Conservation (phyloP, 2,329 filamentous ascomycete species). For the Pestalotiopsis sp. region DNA sequence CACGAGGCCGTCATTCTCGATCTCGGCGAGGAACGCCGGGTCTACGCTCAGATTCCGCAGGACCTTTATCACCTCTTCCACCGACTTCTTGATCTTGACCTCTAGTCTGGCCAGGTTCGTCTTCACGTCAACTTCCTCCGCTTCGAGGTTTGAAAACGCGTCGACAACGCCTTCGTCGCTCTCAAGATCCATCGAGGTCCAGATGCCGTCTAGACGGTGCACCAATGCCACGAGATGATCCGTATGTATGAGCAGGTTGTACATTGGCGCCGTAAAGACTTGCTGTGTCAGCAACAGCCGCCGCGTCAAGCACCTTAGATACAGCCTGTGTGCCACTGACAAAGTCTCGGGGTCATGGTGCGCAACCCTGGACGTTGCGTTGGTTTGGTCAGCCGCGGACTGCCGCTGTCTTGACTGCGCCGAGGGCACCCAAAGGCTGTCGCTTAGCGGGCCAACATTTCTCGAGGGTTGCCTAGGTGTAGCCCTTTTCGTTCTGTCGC, state of each 20-base stretch:
- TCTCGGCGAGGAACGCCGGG: constrained; percentile 45
- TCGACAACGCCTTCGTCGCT: constrained; percentile 81
- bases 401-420: neutral
- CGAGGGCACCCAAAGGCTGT: constrained; percentile 15
- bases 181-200: constrained; percentile 79
- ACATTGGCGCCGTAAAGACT: constrained; percentile 66
- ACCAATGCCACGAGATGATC: constrained; percentile 82
- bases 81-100: constrained; percentile 65
- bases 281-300: constrained; percentile 68
- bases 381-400: neutral
- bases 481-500: neutral
- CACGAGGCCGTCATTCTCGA: constrained; percentile 35
- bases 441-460: neutral
- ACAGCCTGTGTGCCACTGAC: constrained; percentile 76
- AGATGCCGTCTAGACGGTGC: constrained; percentile 74
- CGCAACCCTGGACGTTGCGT: constrained; percentile 7
- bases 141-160: constrained; percentile 69
- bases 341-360: constrained; percentile 83
- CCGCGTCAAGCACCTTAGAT: constrained; percentile 70
- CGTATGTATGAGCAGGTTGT: constrained; percentile 71
- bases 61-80: constrained; percentile 67
- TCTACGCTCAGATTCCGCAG: constrained; percentile 50
- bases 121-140: constrained; percentile 73
- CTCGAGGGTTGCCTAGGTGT: neutral
- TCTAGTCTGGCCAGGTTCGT: constrained; percentile 67